phyloP scores from a whole-genome alignment of 257 asterid species.

The Solanum megistacrolobum region DNA sequence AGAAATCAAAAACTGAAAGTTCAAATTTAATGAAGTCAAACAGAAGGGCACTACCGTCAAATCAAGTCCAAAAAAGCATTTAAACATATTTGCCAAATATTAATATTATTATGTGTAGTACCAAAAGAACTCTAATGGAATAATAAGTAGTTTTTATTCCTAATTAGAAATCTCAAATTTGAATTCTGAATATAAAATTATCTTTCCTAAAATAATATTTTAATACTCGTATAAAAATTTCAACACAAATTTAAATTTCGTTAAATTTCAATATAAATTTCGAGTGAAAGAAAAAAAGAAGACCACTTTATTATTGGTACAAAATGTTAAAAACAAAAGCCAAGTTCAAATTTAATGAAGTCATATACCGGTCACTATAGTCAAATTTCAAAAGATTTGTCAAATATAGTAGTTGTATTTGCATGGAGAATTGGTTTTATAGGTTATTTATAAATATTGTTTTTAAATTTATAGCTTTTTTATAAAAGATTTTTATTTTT shows the following conservation, averaged over 20 bases:
- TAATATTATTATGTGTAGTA: neutral
- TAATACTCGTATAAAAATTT: no score
- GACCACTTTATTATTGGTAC: neutral
- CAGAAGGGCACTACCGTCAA: neutral
- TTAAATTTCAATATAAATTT: neutral
- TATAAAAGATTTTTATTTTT: neutral
- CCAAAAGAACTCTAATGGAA: neutral
- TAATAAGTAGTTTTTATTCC: neutral
- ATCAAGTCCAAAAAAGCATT: neutral
- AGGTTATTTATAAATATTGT: neutral
- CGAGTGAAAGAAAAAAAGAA: neutral
- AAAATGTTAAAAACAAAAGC: neutral
- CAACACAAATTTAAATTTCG: rapidly evolving
- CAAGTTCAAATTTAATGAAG: neutral
- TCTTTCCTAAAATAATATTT: neutral
- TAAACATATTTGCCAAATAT: neutral
- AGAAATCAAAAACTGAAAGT: neutral
- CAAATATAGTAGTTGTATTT: neutral
- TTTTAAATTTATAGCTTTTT: neutral
- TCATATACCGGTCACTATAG: neutral
- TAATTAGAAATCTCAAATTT: neutral
- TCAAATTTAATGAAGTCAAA: neutral
- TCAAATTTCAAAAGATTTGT: neutral
- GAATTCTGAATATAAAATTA: neutral
- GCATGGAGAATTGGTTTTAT: neutral